Evolutionary conservation across 352 stramenopile genomes (phyloP).

Genomic region (Pythium sp.): DNA sequence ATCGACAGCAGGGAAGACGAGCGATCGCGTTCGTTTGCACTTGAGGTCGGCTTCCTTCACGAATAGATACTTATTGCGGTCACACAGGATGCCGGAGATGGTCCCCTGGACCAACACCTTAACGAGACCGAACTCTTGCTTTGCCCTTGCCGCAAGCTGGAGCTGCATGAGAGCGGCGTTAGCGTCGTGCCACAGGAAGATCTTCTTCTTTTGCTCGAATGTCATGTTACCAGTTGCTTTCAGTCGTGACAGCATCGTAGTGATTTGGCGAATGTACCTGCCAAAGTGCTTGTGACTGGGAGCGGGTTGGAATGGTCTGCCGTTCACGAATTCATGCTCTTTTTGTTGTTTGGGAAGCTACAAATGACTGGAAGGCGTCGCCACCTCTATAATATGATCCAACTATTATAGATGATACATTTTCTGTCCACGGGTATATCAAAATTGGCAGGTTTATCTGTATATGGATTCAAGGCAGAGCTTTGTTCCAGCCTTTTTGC

Average conservation of each 20-base stretch:
- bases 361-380: not conserved
- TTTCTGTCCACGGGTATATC: no score
- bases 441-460: no score
- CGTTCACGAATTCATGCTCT: not conserved
- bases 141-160: not conserved
- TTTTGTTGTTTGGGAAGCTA: not conserved
- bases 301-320: not conserved
- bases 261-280: no score
- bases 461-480: no score
- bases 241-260: not conserved
- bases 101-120: not conserved
- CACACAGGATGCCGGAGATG: not conserved
- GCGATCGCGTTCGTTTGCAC: not conserved
- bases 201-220: slow-evolving; percentile 1
- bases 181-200: not conserved
- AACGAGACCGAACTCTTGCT: not conserved
- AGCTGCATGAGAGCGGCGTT: not conserved
- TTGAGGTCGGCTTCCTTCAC: not conserved
- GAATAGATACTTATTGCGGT: not conserved
- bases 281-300: not conserved
- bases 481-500: no score
- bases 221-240: not conserved
- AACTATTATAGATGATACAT: not conserved
- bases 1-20: not conserved
- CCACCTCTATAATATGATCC: not conserved